Conservation (phyloP, 306 rosid genomes). For the Ziziphus jujuba region DNA sequence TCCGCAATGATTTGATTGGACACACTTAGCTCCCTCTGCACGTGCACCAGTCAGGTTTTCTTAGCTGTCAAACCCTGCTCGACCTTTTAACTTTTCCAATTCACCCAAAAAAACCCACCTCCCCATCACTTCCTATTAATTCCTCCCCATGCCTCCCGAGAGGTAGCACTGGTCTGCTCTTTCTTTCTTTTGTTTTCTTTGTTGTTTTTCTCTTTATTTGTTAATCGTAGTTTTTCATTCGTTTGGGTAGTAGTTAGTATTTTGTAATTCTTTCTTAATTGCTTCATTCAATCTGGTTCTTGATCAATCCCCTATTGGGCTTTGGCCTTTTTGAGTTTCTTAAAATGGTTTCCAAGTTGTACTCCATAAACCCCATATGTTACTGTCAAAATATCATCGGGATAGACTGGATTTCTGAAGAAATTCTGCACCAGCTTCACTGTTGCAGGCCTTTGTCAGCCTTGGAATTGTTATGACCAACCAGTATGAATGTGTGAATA, state of each 20-base stretch:
- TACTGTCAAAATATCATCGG: too few species aligned
- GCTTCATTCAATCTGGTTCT: too few species aligned
- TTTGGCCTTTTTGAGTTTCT: too few species aligned
- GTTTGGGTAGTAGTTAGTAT: background rate
- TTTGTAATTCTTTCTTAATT: background rate
- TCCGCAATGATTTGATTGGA: constrained; percentile 48
- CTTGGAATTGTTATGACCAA: too few species aligned
- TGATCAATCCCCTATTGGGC: too few species aligned
- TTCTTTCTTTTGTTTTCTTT: constrained; percentile 17
- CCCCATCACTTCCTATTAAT: constrained; percentile 57
- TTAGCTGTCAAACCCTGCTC: constrained; percentile 54
- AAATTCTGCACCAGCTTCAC: too few species aligned
- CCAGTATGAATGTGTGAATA: too few species aligned
- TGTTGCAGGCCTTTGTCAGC: too few species aligned
- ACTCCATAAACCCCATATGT: too few species aligned
- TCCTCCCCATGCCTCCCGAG: constrained; percentile 71
- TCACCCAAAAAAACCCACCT: constrained; percentile 31
- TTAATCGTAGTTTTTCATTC: background rate
- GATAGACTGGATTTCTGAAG: too few species aligned
- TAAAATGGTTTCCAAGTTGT: too few species aligned
- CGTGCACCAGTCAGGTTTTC: constrained; percentile 45
- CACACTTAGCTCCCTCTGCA: constrained; percentile 33
- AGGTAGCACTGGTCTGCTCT: constrained; percentile 45
- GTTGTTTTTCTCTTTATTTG: background rate
- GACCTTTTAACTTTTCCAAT: constrained; percentile 12